These are phyloP conservation scores for Neurospora sp. DNA, from an alignment of 495 filamentous ascomycete species.

Conservation along the genomic window DNA sequence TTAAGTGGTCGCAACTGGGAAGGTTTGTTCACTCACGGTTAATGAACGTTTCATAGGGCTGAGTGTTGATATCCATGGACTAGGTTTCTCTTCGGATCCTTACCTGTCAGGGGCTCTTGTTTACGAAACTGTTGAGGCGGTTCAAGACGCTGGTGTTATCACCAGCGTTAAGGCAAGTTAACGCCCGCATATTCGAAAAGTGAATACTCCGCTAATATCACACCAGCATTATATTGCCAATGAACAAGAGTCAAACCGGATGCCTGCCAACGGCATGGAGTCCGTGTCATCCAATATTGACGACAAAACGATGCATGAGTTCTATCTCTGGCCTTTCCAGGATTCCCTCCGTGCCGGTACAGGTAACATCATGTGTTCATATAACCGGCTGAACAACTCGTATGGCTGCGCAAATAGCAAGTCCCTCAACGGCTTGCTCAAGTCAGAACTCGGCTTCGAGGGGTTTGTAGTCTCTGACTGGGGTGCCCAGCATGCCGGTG, in stretches of 20 bases:
- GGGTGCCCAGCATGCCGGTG: slow-evolving; percentile 49
- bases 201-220: neutral
- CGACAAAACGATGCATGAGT: slow-evolving; percentile 59
- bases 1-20: slow-evolving; percentile 51
- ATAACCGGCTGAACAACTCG: slow-evolving; percentile 56
- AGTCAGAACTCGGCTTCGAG: slow-evolving; percentile 50
- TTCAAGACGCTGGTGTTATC: slow-evolving; percentile 44
- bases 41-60: no score
- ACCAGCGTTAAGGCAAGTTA: slow-evolving; percentile 46
- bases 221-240: slow-evolving; percentile 50
- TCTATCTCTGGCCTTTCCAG: slow-evolving; percentile 65
- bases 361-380: slow-evolving; percentile 60
- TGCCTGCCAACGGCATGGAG: slow-evolving; percentile 30
- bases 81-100: slow-evolving; percentile 40
- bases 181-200: slow-evolving; percentile 6
- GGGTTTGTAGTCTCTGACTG: slow-evolving; percentile 60
- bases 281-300: slow-evolving; percentile 53
- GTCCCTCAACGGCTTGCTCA: slow-evolving; percentile 50
- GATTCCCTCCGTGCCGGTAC: slow-evolving; percentile 53
- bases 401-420: slow-evolving; percentile 58
- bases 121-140: slow-evolving; percentile 34
- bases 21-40: slow-evolving; percentile 9
- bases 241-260: slow-evolving; percentile 58
- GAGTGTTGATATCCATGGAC: neutral
- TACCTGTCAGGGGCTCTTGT: slow-evolving; percentile 39